phyloP scores from a whole-genome alignment of 2,329 filamentous ascomycete species.

The Berkeleyomyces basicola region DNA sequence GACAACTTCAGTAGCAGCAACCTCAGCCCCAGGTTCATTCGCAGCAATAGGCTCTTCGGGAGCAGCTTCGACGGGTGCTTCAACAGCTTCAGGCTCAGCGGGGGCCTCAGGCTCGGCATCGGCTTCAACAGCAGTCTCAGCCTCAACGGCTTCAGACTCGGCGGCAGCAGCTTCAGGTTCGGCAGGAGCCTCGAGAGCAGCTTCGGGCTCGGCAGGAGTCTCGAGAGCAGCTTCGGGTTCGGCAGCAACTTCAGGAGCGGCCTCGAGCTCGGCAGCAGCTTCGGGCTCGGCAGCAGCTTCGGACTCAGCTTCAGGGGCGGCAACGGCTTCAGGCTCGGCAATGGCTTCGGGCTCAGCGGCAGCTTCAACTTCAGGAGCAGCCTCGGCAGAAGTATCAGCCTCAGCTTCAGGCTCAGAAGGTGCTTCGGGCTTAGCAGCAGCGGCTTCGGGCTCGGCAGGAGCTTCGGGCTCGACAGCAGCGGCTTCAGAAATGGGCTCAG shows the following conservation, averaged over 20 bases:
- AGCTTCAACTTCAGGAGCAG: not conserved
- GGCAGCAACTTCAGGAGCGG: not conserved
- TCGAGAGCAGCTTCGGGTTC: not conserved
- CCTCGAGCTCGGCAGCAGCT: conserved; percentile 4
- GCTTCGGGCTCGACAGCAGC: conserved; percentile 4
- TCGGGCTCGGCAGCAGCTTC: conserved; percentile 1
- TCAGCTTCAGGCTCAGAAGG: too few relatives aligned
- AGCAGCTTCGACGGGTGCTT: not conserved
- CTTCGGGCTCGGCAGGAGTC: not conserved
- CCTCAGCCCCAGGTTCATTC: not conserved
- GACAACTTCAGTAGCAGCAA: conserved; percentile 3
- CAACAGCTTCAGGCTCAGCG: not conserved
- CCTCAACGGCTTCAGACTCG: not conserved
- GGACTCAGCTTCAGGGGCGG: conserved; percentile 3
- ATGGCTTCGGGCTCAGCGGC: not conserved
- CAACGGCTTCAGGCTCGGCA: not conserved
- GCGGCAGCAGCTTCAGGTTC: not conserved
- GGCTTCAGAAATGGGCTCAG: conserved; percentile 6
- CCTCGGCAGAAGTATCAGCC: not conserved
- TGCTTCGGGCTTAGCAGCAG: not conserved
- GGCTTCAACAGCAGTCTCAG: not conserved
- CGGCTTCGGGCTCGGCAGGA: not conserved
- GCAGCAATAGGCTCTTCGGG: not conserved
- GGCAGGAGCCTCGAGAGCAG: not conserved
- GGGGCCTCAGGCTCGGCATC: not conserved